These are phyloP conservation scores for Evernia prunastri DNA, from an alignment of 495 filamentous ascomycete genomes.

Conservation along the genomic window DNA sequence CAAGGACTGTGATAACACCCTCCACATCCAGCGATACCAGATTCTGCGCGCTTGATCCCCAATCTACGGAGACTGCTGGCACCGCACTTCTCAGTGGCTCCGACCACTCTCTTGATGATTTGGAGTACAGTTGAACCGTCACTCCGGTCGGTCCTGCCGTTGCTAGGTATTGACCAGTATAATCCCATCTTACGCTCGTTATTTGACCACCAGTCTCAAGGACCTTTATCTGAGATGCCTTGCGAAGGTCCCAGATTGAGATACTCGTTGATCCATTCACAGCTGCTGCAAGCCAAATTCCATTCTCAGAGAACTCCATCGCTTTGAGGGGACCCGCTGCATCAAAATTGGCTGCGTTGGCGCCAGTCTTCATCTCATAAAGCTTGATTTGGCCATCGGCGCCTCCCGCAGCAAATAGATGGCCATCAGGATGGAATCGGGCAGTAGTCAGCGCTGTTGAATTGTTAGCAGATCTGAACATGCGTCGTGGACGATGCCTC, in stretches of 20 bases:
- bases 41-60: slow-evolving; percentile 68
- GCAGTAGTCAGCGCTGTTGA: slow-evolving; percentile 65
- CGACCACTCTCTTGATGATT: slow-evolving; percentile 77
- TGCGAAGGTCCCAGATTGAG: slow-evolving; percentile 86
- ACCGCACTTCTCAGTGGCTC: slow-evolving; percentile 74
- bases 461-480: slow-evolving; percentile 31
- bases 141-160: slow-evolving; percentile 73
- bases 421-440: slow-evolving; percentile 91
- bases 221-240: slow-evolving; percentile 66
- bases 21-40: slow-evolving; percentile 69
- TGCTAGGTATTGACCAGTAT: slow-evolving; percentile 88
- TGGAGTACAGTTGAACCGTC: slow-evolving; percentile 80
- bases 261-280: slow-evolving; percentile 66
- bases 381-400: slow-evolving; percentile 71
- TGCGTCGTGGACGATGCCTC: background rate
- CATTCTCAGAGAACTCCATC: slow-evolving; percentile 90
- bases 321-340: slow-evolving; percentile 61
- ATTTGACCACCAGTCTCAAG: slow-evolving; percentile 75
- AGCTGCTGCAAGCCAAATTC: slow-evolving; percentile 84
- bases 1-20: slow-evolving; percentile 65
- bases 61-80: slow-evolving; percentile 63
- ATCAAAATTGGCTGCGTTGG: slow-evolving; percentile 62
- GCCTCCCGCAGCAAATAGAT: slow-evolving; percentile 81
- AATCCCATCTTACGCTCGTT: slow-evolving; percentile 76
- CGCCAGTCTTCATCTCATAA: slow-evolving; percentile 71